phyloP scores from a whole-genome alignment of 2,329 filamentous ascomycete genomes.

The Trichophyton mentagrophytes region DNA sequence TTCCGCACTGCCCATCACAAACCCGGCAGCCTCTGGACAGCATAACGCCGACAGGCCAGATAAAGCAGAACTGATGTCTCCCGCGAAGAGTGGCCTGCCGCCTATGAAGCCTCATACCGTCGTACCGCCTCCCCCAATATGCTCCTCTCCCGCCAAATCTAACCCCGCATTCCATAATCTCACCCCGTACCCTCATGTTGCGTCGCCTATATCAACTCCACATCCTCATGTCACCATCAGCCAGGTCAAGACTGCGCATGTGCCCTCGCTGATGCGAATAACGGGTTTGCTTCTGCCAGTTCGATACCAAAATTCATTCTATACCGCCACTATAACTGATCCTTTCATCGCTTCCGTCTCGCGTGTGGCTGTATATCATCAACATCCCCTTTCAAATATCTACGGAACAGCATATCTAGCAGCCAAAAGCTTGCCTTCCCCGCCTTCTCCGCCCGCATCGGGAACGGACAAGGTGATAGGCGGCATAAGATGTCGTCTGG shows the following conservation, averaged over 20 bases:
- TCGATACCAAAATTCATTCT: slow-evolving; percentile 49
- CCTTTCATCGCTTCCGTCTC: slow-evolving; percentile 41
- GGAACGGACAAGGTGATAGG: slow-evolving; percentile 35
- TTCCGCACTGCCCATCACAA: background rate
- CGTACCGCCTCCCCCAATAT: slow-evolving; percentile 14
- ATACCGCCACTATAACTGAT: slow-evolving; percentile 46
- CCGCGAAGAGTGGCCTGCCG: slow-evolving; percentile 3
- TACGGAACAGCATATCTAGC: slow-evolving; percentile 9
- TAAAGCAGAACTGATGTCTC: background rate
- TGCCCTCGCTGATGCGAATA: slow-evolving; percentile 45
- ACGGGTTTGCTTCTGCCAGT: slow-evolving; percentile 48
- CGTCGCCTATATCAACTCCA: slow-evolving; percentile 20
- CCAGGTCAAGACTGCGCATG: slow-evolving; percentile 40
- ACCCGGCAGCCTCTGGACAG: slow-evolving; percentile 5
- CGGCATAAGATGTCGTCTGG: slow-evolving; percentile 37
- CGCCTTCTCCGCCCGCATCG: slow-evolving; percentile 12
- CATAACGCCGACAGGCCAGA: background rate
- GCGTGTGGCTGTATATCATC: slow-evolving; percentile 47
- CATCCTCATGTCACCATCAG: slow-evolving; percentile 42
- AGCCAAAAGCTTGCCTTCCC: slow-evolving; percentile 10
- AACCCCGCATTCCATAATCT: slow-evolving; percentile 20
- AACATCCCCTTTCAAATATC: slow-evolving; percentile 27
- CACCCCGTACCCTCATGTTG: slow-evolving; percentile 15
- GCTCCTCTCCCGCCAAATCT: slow-evolving; percentile 10
- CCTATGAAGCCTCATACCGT: background rate